Percentiles rank a stretch among this genome's conserved stretches.
These are phyloP conservation scores for Oligophagozyma castellii DNA, from an alignment of 1,139 yeast genomes.

Conservation along the genomic window DNA sequence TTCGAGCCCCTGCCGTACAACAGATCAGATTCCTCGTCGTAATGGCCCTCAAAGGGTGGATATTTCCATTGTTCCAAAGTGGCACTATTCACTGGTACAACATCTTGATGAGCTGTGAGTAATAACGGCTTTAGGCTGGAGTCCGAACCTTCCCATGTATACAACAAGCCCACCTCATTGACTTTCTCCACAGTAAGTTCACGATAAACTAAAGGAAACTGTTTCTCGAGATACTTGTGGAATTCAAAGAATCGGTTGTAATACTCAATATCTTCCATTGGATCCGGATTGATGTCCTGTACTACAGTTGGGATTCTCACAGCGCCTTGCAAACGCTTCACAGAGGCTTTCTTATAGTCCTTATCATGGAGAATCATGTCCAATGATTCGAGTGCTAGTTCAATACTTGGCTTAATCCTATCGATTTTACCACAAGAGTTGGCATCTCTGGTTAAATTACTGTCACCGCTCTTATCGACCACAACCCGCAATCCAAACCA, in stretches of 20 bases:
- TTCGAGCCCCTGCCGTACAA: conserved; percentile 55
- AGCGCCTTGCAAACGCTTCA: conserved; percentile 37
- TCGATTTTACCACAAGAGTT: too few species aligned
- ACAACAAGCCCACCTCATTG: conserved; percentile 54
- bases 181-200: conserved; percentile 39
- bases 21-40: conserved; percentile 35
- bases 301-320: conserved; percentile 50
- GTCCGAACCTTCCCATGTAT: conserved; percentile 51
- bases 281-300: conserved; percentile 37
- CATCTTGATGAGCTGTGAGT: conserved; percentile 70
- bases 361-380: conserved; percentile 27
- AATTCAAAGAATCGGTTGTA: conserved; percentile 26
- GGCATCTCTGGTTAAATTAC: too few species aligned
- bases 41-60: conserved; percentile 59
- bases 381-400: too few species aligned
- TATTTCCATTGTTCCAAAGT: conserved; percentile 48
- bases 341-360: conserved; percentile 29
- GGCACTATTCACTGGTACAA: conserved; percentile 61
- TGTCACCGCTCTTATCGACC: too few species aligned
- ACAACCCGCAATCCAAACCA: too few species aligned
- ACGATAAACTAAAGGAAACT: conserved; percentile 47
- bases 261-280: conserved; percentile 25
- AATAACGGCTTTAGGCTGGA: conserved; percentile 44
- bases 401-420: too few species aligned
- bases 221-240: conserved; percentile 37